phyloP scores from a whole-genome alignment of 768 basidiomycete species.

The Suillus subluteus region DNA sequence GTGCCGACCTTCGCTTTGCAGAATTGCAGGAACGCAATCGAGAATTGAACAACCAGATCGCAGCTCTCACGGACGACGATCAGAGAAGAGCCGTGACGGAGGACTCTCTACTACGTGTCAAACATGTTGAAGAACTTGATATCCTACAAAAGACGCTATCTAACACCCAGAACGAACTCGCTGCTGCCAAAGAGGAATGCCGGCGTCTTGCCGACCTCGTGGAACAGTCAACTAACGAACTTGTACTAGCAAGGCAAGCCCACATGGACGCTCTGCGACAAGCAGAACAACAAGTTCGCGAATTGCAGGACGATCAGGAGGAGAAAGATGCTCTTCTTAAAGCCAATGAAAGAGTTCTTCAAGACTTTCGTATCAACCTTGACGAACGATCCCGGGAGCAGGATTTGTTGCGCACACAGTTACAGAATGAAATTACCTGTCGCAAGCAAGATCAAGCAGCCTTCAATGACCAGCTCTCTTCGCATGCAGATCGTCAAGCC shows the following conservation, averaged over 20 bases:
- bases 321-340: constrained; percentile 29
- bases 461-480: constrained; percentile 27
- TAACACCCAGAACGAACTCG: constrained; percentile 25
- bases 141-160: constrained; percentile 30
- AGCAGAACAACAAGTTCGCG: constrained; percentile 23
- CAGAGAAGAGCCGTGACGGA: constrained; percentile 17
- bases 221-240: constrained; percentile 27
- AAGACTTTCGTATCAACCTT: constrained; percentile 40
- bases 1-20: constrained; percentile 38
- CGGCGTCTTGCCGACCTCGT: constrained; percentile 31
- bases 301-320: constrained; percentile 33
- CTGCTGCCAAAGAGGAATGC: constrained; percentile 26
- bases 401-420: constrained; percentile 37
- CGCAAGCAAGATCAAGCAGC: constrained; percentile 37
- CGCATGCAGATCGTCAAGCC: constrained; percentile 30
- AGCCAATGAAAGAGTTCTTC: constrained; percentile 36
- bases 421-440: constrained; percentile 43
- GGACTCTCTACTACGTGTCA: constrained; percentile 7
- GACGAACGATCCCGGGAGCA: constrained; percentile 41
- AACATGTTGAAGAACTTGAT: constrained; percentile 22
- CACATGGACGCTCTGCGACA: constrained; percentile 36
- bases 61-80: constrained; percentile 19
- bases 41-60: constrained; percentile 33
- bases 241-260: constrained; percentile 27
- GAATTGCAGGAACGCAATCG: constrained; percentile 32